phyloP scores from a whole-genome alignment of 108 stramenopile genomes.

The Cylindrotheca fusiformis region DNA sequence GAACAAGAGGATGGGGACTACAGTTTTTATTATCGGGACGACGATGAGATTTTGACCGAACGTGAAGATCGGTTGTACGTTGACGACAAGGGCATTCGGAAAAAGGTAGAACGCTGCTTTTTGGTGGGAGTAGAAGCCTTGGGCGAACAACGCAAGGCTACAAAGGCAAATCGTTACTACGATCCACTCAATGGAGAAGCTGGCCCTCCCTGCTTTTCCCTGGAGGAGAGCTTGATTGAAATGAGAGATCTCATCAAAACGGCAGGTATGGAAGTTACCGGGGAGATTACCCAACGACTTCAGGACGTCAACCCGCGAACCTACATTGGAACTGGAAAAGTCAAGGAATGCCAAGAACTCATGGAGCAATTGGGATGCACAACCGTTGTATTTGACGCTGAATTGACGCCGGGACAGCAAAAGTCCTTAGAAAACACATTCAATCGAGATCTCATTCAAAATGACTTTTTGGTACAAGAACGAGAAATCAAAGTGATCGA shows the following conservation, averaged over 20 bases:
- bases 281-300: constrained; percentile 85
- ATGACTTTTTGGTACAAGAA: constrained; percentile 68
- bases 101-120: constrained; percentile 67
- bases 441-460: constrained; percentile 72
- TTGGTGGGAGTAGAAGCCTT: constrained; percentile 82
- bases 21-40: constrained; percentile 46
- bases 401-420: constrained; percentile 93
- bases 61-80: constrained; percentile 78
- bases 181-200: constrained; percentile 16
- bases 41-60: constrained; percentile 71
- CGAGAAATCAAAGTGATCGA: constrained; percentile 85
- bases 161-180: constrained; percentile 25
- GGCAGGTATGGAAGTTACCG: constrained; percentile 79
- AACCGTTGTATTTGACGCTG: constrained; percentile 94
- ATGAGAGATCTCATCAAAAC: constrained; percentile 92
- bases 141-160: constrained; percentile 35
- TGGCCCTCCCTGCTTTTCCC: constrained; percentile 55
- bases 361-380: constrained; percentile 51
- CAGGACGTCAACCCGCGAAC: constrained; percentile 91
- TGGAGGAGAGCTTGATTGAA: constrained; percentile 92
- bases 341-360: constrained; percentile 62
- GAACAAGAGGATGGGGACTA: constrained; percentile 12
- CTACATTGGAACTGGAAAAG: constrained; percentile 87
- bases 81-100: constrained; percentile 41
- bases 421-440: constrained; percentile 80